Evolutionary conservation across 805 yeast species (phyloP).

Genomic region (Teunomyces stri): DNA sequence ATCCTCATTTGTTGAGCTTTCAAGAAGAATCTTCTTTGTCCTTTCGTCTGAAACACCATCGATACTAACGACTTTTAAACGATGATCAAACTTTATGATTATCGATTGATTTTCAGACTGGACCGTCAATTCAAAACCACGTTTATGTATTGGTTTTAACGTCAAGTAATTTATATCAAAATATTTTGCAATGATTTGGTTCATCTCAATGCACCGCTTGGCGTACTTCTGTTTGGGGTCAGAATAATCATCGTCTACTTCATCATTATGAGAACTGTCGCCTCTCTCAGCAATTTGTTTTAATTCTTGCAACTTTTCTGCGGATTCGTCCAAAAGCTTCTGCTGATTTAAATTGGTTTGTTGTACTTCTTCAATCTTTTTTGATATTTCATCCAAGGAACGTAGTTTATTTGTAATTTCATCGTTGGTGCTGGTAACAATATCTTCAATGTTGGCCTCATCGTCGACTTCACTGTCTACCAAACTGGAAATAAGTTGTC

Average conservation of each 20-base stretch:
- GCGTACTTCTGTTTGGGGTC: conserved; percentile 15
- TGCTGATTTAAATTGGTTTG: conserved; percentile 7
- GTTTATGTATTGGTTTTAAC: background rate
- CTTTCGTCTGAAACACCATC: background rate
- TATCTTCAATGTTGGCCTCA: background rate
- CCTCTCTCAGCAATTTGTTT: conserved; percentile 2
- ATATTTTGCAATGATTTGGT: conserved; percentile 15
- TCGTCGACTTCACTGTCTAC: conserved; percentile 5
- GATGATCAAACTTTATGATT: background rate
- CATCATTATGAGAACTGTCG: background rate
- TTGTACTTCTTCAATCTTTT: conserved; percentile 6
- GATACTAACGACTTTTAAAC: background rate
- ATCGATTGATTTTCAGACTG: background rate
- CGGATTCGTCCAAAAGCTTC: conserved; percentile 5
- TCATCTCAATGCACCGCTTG: conserved; percentile 24
- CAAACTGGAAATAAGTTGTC: conserved; percentile 8
- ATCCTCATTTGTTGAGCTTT: background rate
- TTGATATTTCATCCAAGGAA: conserved; percentile 1
- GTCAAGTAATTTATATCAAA: conserved; percentile 5
- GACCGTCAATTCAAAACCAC: background rate
- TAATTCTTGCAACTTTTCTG: conserved; percentile 4
- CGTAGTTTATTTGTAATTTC: background rate
- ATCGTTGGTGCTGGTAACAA: background rate
- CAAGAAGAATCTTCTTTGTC: background rate
- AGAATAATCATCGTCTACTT: background rate